Base-by-base conservation (phyloP, 2,329 filamentous ascomycete genomes). In the Neurospora crassa region DNA sequence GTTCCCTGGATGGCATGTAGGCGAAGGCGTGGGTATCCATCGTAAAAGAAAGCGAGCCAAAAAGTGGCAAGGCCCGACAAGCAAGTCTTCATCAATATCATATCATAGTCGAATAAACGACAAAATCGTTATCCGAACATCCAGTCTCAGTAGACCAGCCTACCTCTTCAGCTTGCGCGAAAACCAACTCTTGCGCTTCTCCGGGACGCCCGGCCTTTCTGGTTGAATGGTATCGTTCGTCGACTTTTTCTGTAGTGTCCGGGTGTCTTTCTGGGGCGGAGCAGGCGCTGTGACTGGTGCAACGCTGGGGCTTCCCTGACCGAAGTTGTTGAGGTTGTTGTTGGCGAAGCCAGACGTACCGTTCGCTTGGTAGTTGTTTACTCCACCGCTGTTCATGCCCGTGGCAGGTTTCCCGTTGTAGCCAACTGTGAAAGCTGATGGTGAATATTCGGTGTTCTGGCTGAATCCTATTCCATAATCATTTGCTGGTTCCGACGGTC, bases 101-200 rank as follows among this genome's bases (percentile, higher is more conserved):
- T 63, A 34, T 11, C 53, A 63, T 37, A 63, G 24, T n/a, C 29
- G 24, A 14, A 63, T 63, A 63, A 29, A 63, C 5, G 18, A 37
- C 16, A 63, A 63, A 63, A 37, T 37, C 29, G 53, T 63, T 29
- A 63, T 14, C 18, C 53, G 24, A 63, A 37, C 29, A 34, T 63
- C 29, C 53, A 37, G 34, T 63, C 53, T 29, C 29, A 7, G 29
- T 34, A 63, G 53, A 24, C 53, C 24, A 37, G 53, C 53, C 53
- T 63, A 63, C 29, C 34, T 63, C 53, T 63, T 63, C 53, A 63
- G 29, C 29, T 63, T 87, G 76, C 90, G 89, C 78, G 92, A 89
- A 77, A 98, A 90, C 93, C 94, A 97, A 79, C 94, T 96, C 86
- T 94, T 94, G 74, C 92, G 87, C 85, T 97, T 97, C 73, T 94